Evolutionary conservation across 2,329 filamentous ascomycete species (phyloP), one percentile per base, ranked within the genome.

Genomic region (Hortaea sp.): DNA sequence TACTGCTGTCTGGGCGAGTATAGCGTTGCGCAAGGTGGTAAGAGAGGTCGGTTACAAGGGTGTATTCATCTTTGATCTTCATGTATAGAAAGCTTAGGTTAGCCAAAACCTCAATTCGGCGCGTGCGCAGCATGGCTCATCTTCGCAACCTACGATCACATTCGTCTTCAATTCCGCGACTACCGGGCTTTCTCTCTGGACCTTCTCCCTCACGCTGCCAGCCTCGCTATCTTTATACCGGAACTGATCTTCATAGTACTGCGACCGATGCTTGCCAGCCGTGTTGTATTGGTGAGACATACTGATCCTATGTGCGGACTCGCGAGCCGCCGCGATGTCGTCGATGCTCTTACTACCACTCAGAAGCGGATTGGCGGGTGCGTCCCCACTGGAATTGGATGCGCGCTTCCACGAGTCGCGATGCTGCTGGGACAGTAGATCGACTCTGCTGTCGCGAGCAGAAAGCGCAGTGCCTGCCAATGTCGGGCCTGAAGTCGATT

Each of bases 1-100:
- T 81, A 6, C 81, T 84, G 2, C 80, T 78, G 47, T 86, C 75
- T 2, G 85, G 80, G 29, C 85, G 78, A 49, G 84, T 80, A 61
- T 88, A 95, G 41, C 87, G 79, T 49, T 78, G 75, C 1, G 86
- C 84, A 11, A 95, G 72, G 51, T 82, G 78, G 53, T 81, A 77
- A 3, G 84, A 83, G 12, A 94, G 72, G 57, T 85, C 80, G 7
- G 80, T 84, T 42, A 88, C 79, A 53, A 92, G 78, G 6, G 77
- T 79, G 58, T 81, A 83, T 57, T 89, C 82, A 60, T 90, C 84
- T 53, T 82, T 77, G 57, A 89, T 78, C 80, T 88, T 54, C 29
- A 5, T 9, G 9, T 12, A 12, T 12, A 9, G 9, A 35, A 35
- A 35, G 32, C 9, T 35, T 12, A 4, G 32, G 9, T 12, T 35